These are phyloP conservation scores for Alternaria infectoria DNA, from an alignment of 2,329 filamentous ascomycete genomes.

Conservation along the genomic window DNA sequence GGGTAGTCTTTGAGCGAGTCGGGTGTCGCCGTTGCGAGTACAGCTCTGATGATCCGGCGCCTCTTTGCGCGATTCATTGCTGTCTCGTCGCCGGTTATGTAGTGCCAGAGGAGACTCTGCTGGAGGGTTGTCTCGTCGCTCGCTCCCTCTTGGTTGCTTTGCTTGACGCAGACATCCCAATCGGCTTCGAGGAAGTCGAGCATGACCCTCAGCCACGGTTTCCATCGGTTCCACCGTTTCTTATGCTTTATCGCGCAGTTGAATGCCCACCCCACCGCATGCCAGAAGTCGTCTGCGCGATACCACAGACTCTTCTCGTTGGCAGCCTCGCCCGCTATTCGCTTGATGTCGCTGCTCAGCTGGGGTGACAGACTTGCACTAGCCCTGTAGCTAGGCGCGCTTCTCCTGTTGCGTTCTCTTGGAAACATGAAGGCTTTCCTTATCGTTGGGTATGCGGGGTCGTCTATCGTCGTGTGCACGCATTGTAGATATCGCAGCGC, in stretches of 20 bases:
- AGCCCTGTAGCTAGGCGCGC: slow-evolving; percentile 22
- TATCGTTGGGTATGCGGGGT: slow-evolving; percentile 69
- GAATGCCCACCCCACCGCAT: slow-evolving; percentile 87
- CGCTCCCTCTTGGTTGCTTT: slow-evolving; percentile 24
- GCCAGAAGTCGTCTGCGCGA: slow-evolving; percentile 87
- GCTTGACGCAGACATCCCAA: slow-evolving; percentile 62
- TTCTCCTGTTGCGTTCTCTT: slow-evolving; percentile 31
- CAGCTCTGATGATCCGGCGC: slow-evolving; percentile 66
- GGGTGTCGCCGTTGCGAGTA: slow-evolving; percentile 70
- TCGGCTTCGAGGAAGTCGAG: slow-evolving; percentile 78
- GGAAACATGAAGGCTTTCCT: slow-evolving; percentile 74
- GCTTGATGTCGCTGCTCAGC: slow-evolving; percentile 49
- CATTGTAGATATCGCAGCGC: slow-evolving; percentile 75
- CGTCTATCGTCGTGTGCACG: slow-evolving; percentile 69
- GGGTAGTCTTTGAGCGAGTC: slow-evolving; percentile 62
- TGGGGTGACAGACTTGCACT: slow-evolving; percentile 34
- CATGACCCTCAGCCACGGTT: slow-evolving; percentile 79
- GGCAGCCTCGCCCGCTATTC: slow-evolving; percentile 58
- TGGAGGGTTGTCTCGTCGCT: slow-evolving; percentile 44
- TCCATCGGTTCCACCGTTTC: slow-evolving; percentile 82
- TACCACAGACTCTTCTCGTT: slow-evolving; percentile 72
- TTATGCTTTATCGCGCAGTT: slow-evolving; percentile 80
- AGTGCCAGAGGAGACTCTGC: slow-evolving; percentile 67
- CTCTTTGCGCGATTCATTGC: slow-evolving; percentile 47
- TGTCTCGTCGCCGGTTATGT: slow-evolving; percentile 54